Base-by-base conservation (phyloP, 768 basidiomycete genomes). In the Pleurotus djamor region DNA sequence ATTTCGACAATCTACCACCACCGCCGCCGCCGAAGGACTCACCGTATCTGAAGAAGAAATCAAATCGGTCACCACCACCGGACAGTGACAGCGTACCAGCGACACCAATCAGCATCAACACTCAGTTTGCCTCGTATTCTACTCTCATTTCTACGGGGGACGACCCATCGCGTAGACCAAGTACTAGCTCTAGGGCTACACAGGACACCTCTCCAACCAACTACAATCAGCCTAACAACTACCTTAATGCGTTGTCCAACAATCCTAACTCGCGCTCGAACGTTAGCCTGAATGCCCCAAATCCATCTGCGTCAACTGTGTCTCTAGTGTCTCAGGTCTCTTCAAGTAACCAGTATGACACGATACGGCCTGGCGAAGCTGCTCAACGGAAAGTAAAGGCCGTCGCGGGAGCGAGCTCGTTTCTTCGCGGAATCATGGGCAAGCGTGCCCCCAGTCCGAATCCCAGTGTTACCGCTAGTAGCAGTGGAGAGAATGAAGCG, bases 11-110 rank as follows among this genome's bases (percentile, higher is more conserved):
- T 1, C 70, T 68, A 55, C 84, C 86, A 0, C 85, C 86, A 0
- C 83, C 82, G 5, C 82, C 76, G 1, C 88, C 88, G 0, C 87
- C 87, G 43, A 89, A 90, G 71, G 88, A 90, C 63, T 66, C 74
- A 5, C 76, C 76, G 64, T 82, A 83, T 71, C 71, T 80, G 50
- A 72, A 73, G 3, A 75, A 64, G 28, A 68, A 68, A 49, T 63
- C 14, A 54, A 43, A n/a, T 28, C 63, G 58, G 63, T 44, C 59
- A 58, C 41, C 63, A 55, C 47, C 56, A 45, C 58, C 64, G 52
- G 70, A 69, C 64, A 76, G 72, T 65, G 70, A 74, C 52, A 78
- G 75, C 60, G 71, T 72, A 5, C 66, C 73, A 2, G 63, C 58
- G 45, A 62, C 64, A 52, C 60, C 63, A 16, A 61, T 58, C 14